phyloP scores from a whole-genome alignment of 805 yeast species.

The Millerozyma acaciae region DNA sequence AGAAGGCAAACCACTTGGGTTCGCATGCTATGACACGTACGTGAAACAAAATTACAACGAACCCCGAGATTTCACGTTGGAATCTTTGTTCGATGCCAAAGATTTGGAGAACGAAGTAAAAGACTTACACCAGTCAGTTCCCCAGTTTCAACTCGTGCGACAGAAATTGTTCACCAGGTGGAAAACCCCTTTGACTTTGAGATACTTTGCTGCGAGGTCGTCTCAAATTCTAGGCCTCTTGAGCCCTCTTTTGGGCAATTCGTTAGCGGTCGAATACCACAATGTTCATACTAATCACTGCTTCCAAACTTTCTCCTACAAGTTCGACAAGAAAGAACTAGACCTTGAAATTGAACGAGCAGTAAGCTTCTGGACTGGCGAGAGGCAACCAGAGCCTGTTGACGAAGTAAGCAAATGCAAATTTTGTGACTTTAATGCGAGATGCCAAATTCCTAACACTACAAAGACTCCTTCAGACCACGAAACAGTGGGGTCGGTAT shows the following conservation, averaged over 20 bases:
- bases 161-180: constrained; percentile 31
- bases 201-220: constrained; percentile 53
- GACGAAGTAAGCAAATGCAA: constrained; percentile 43
- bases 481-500: neutral
- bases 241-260: constrained; percentile 30
- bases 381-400: constrained; percentile 45
- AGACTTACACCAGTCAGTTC: constrained; percentile 17
- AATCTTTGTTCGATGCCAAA: constrained; percentile 5
- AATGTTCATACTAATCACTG: constrained; percentile 26
- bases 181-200: constrained; percentile 52
- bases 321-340: constrained; percentile 31
- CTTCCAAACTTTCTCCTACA: constrained; percentile 39
- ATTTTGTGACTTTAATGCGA: constrained; percentile 48
- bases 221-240: constrained; percentile 43
- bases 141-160: no score
- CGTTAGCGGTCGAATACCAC: constrained; percentile 53
- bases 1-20: constrained; percentile 43
- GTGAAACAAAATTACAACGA: constrained; percentile 1
- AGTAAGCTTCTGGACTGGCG: constrained; percentile 57
- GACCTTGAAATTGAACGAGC: constrained; percentile 27
- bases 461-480: constrained; percentile 4
- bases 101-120: constrained; percentile 13
- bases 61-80: constrained; percentile 3
- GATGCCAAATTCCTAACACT: constrained; percentile 20
- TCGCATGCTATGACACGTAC: constrained; percentile 34